Base-by-base conservation (phyloP, 345 rosid species). In the Eucalyptus melliodora region DNA sequence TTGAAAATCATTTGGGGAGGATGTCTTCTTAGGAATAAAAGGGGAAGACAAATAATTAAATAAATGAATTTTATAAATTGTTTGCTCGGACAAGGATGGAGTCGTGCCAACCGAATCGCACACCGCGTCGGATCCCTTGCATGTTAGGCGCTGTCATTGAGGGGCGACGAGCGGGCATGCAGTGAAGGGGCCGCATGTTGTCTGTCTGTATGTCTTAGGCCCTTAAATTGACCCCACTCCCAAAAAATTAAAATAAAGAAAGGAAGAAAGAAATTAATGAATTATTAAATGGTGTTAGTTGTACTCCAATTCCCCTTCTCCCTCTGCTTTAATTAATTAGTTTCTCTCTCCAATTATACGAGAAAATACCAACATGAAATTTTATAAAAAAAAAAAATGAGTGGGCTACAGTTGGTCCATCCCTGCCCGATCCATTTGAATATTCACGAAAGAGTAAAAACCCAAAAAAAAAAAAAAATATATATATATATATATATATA, bases 1-100 rank as follows among this genome's bases (percentile, higher is more conserved):
- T n/a, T 8, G 77, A n/a, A 65, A n/a, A 65, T 0, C 4, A 56
- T 3, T 3, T 8, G 0, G 6, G 77, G 31, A 0, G 21, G 40
- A n/a, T 65, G 40, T 16, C 9, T 8, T 15, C 21, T n/a, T 65
- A n/a, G 10, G 37, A 65, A 15, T 0, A 0, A 16, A 16, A 16
- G 19, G 16, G n/a, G 4, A 14, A 62, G 17, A 62, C 2, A 13
- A 14, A 11, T 14, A 65, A 65, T 65, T 14, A n/a, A n/a, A 16
- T 16, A 4, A 65, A n/a, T 7, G 31, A 16, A 16, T 30, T 7
- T 65, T 16, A 14, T 11, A 19, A 77, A 11, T 40, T 21, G 47
- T 40, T 40, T 12, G 47, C 8, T 21, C 30, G 85, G 27, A 40
- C 47, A 6, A 77, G 27, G 85, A 77, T 6, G 85, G 47, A 10